These are phyloP conservation scores for Earliella scabrosa DNA, from an alignment of 1,284 basidiomycete species.

Conservation along the genomic window DNA sequence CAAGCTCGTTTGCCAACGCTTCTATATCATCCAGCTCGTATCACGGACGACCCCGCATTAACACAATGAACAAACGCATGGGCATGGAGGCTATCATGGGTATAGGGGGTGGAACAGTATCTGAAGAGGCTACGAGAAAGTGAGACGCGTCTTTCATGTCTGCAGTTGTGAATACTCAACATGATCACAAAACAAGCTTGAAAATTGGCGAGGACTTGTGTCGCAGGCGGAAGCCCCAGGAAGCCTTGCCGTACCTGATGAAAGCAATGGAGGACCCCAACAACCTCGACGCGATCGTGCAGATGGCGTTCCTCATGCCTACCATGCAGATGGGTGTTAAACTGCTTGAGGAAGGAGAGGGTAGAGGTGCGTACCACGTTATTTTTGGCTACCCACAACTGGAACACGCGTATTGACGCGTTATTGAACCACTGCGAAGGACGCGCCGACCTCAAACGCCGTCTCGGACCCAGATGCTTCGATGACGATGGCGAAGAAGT, in stretches of 20 bases:
- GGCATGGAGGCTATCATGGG: constrained; percentile 27
- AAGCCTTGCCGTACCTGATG: constrained; percentile 32
- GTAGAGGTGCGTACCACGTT: constrained; percentile 12
- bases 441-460: constrained; percentile 32
- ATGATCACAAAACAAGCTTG: constrained; percentile 19
- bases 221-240: constrained; percentile 27
- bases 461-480: constrained; percentile 41
- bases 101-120: constrained; percentile 31
- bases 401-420: too few species aligned
- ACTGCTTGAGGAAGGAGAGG: constrained; percentile 26
- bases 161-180: background rate
- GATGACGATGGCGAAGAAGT: constrained; percentile 39
- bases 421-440: too few species aligned
- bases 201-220: constrained; percentile 34
- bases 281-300: constrained; percentile 34
- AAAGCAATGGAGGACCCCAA: constrained; percentile 36
- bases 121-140: constrained; percentile 31
- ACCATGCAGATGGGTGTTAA: constrained; percentile 23
- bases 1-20: too few species aligned
- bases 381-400: background rate
- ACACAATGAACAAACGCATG: constrained; percentile 27
- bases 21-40: too few species aligned
- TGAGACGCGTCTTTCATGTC: constrained; percentile 9
- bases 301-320: constrained; percentile 32
- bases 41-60: background rate